phyloP scores from a whole-genome alignment of 495 filamentous ascomycete species.

The Bacidia gigantensis region DNA sequence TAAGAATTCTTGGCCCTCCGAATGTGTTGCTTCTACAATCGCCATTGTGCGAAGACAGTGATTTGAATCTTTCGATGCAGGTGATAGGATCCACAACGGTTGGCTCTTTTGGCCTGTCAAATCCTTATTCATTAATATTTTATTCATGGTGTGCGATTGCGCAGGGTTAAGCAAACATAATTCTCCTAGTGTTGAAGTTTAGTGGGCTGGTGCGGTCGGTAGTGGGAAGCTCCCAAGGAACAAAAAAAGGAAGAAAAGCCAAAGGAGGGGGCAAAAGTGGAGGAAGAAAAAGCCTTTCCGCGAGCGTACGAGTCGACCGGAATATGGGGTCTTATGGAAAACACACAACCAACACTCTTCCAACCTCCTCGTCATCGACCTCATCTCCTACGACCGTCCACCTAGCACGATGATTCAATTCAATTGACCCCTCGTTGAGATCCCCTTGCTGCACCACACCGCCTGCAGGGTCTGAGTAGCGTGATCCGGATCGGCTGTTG shows the following conservation, averaged over 20 bases:
- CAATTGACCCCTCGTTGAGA: background rate
- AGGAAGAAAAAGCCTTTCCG: background rate
- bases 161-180: background rate
- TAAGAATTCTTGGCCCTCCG: too few relatives aligned
- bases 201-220: background rate
- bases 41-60: too few relatives aligned
- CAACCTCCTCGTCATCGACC: too few relatives aligned
- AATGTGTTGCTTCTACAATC: too few relatives aligned
- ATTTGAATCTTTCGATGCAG: background rate
- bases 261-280: background rate
- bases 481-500: background rate
- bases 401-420: background rate
- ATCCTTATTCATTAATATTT: too few relatives aligned
- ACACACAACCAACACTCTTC: too few relatives aligned
- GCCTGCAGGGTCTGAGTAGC: background rate
- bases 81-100: background rate
- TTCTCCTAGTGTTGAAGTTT: constrained; percentile 1
- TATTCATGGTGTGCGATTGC: background rate
- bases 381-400: too few relatives aligned
- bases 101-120: background rate
- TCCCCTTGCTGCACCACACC: too few relatives aligned
- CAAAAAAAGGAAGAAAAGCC: background rate
- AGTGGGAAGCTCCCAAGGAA: background rate
- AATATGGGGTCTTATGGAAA: too few relatives aligned
- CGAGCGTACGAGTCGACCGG: background rate